phyloP scores from a whole-genome alignment of 1,284 basidiomycete genomes.

The Termitomyces sp. region DNA sequence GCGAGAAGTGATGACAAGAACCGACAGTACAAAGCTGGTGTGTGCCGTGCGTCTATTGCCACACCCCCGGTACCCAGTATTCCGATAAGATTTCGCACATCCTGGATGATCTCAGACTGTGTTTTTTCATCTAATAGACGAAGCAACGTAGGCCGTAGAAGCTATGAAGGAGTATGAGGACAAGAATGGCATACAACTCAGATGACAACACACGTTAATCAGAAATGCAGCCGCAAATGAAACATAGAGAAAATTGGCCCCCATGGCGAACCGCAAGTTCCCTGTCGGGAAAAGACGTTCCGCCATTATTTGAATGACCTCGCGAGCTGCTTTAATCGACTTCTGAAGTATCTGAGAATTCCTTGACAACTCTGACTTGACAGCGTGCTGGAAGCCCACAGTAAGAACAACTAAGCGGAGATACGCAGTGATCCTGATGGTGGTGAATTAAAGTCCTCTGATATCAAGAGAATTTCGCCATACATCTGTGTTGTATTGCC shows the following conservation, averaged over 20 bases:
- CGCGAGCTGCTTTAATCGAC: conserved; percentile 42
- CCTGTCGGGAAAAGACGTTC: conserved; percentile 43
- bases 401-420: conserved; percentile 49
- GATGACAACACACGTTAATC: conserved; percentile 39
- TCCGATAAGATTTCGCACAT: conserved; percentile 39
- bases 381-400: conserved; percentile 41
- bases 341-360: conserved; percentile 37
- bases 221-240: conserved; percentile 59
- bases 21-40: conserved; percentile 46
- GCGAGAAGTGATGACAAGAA: conserved; percentile 45
- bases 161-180: conserved; percentile 23
- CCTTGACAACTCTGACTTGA: conserved; percentile 33
- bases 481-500: conserved; percentile 44
- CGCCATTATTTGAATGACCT: conserved; percentile 44
- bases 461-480: conserved; percentile 12
- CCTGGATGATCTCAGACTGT: conserved; percentile 37
- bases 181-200: background rate
- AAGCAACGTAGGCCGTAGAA: conserved; percentile 44
- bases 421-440: conserved; percentile 42
- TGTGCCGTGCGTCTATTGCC: conserved; percentile 44
- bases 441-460: background rate
- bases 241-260: conserved; percentile 49
- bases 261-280: conserved; percentile 45
- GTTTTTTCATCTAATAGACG: conserved; percentile 34
- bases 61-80: conserved; percentile 43